These are phyloP conservation scores for Colletotrichum sp. DNA, from an alignment of 2,329 filamentous ascomycete species.

Conservation along the genomic window DNA sequence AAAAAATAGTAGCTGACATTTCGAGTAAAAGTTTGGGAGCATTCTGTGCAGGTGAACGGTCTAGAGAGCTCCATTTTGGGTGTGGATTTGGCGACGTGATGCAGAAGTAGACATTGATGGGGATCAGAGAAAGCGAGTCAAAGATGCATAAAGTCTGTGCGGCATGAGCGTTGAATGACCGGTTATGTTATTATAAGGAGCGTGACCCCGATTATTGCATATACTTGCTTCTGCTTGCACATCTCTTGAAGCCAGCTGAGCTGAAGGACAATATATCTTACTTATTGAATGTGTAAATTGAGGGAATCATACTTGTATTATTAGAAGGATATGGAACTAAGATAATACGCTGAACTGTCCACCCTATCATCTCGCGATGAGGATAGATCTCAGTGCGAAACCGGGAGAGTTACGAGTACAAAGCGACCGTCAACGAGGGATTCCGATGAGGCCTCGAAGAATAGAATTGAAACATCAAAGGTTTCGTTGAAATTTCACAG, in stretches of 20 bases:
- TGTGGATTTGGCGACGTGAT: neutral
- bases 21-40: conserved; percentile 23
- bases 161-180: neutral
- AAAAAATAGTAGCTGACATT: neutral
- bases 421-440: neutral
- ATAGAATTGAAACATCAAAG: neutral
- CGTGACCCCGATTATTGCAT: neutral
- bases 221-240: neutral
- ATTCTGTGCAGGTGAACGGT: conserved; percentile 20
- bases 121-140: neutral
- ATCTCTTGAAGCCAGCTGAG: neutral
- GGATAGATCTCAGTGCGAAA: neutral
- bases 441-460: neutral
- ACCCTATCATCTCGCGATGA: neutral
- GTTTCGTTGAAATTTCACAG: neutral
- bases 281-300: neutral
- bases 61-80: conserved; percentile 13
- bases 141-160: neutral
- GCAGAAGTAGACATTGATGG: neutral
- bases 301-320: neutral
- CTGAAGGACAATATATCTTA: neutral
- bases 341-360: neutral
- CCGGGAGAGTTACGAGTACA: neutral
- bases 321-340: neutral
- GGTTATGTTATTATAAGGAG: neutral